Evolutionary conservation across 139 green algal genomes (phyloP).

Genomic region (Haematococcus lacustris): DNA sequence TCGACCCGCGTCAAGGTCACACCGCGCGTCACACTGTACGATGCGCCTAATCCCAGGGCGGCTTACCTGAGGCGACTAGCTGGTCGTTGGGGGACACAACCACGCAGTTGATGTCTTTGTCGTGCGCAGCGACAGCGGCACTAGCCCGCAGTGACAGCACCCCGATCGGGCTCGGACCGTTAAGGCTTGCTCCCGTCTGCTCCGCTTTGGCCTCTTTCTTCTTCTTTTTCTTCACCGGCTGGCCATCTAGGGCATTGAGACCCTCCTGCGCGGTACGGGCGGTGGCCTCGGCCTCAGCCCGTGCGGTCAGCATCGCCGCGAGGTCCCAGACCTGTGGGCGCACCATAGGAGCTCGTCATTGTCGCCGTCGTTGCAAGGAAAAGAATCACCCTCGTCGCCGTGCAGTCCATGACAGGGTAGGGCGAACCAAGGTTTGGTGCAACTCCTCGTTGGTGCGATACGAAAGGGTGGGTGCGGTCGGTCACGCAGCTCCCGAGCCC

Average conservation of each 20-base stretch:
- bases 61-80: constrained; percentile 50
- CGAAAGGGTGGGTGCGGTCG: too few species aligned
- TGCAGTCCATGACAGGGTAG: too few species aligned
- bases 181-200: background rate
- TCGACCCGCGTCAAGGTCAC: too few species aligned
- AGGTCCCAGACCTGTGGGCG: constrained; percentile 64
- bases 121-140: constrained; percentile 82
- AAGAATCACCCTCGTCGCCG: too few species aligned
- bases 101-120: constrained; percentile 95
- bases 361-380: too few species aligned
- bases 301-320: background rate
- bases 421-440: too few species aligned
- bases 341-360: too few species aligned
- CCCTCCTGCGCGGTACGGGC: background rate
- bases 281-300: background rate
- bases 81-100: constrained; percentile 76
- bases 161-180: too few species aligned
- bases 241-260: too few species aligned
- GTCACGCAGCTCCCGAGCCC: too few species aligned
- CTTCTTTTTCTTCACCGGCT: background rate
- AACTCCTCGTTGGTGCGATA: too few species aligned
- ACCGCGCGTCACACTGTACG: background rate
- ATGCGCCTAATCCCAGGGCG: background rate
- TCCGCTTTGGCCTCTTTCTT: background rate
- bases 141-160: constrained; percentile 31